Conservation (phyloP, 768 basidiomycete genomes). For the Infundibulicybe gibba region DNA sequence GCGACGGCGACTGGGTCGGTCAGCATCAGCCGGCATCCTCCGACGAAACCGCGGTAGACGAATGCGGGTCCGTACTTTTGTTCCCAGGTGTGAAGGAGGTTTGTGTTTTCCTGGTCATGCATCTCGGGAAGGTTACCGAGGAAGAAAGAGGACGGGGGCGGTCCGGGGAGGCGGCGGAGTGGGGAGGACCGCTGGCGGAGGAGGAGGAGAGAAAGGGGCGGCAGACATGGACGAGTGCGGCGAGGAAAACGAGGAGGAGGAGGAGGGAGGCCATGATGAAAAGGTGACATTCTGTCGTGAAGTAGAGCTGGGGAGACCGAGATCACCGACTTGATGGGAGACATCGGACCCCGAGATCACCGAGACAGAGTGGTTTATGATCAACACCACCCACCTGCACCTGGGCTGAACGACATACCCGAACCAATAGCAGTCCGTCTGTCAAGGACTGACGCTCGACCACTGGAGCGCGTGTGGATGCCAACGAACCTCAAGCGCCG, state of each 20-base stretch:
- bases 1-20: constrained; percentile 55
- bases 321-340: not conserved
- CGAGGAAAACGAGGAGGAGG: constrained; percentile 20
- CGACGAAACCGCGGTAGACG: constrained; percentile 49
- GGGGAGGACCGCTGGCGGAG: constrained; percentile 43
- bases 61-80: constrained; percentile 43
- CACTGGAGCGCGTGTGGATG: no score
- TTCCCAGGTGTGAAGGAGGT: constrained; percentile 44
- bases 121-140: constrained; percentile 50
- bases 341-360: no score
- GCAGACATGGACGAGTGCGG: constrained; percentile 17
- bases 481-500: no score
- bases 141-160: constrained; percentile 43
- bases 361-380: no score
- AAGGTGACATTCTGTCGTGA: not conserved
- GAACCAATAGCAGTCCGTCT: no score
- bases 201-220: constrained; percentile 35
- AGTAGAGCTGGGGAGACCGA: constrained; percentile 1
- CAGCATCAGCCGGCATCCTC: constrained; percentile 52
- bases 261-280: constrained; percentile 6
- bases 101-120: constrained; percentile 56
- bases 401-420: no score
- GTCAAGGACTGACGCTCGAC: no score
- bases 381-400: no score
- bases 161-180: constrained; percentile 42